Conservation (phyloP, 140 eudicot genomes). For the Ambrosia hybrid region DNA sequence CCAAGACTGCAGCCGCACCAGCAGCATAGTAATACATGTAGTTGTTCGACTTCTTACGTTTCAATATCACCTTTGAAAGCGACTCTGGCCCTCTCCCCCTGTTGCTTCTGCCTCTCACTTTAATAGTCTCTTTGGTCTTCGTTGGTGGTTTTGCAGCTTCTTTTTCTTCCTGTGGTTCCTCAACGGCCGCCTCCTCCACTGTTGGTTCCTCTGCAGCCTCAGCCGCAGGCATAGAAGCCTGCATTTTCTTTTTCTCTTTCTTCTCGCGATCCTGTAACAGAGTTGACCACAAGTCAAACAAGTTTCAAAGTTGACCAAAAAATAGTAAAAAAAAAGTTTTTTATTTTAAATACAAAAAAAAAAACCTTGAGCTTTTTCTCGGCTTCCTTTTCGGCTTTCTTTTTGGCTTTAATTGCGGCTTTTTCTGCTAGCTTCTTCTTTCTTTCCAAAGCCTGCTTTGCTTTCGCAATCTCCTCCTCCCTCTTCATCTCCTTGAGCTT, state of each 20-base stretch:
- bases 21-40: constrained; percentile 66
- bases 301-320: background rate
- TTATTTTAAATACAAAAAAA: too few relatives aligned
- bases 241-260: constrained; percentile 76
- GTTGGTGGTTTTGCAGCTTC: constrained; percentile 29
- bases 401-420: constrained; percentile 76
- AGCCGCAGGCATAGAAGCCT: constrained; percentile 31
- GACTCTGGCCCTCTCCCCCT: constrained; percentile 57
- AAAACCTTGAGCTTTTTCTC: constrained; percentile 82
- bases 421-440: constrained; percentile 84
- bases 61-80: constrained; percentile 65
- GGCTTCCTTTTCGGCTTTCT: constrained; percentile 88
- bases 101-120: constrained; percentile 39
- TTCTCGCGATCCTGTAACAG: constrained; percentile 75
- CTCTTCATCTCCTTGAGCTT: constrained; percentile 72
- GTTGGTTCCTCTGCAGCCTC: constrained; percentile 49
- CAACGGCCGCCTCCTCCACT: constrained; percentile 35
- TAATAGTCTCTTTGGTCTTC: constrained; percentile 43
- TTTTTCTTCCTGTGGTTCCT: constrained; percentile 48
- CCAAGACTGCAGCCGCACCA: constrained; percentile 34
- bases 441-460: constrained; percentile 77
- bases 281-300: background rate
- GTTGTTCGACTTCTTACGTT: constrained; percentile 75
- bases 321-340: too few relatives aligned
- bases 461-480: constrained; percentile 85